These are phyloP conservation scores for Phytophthora gonapodyides DNA, from an alignment of 352 stramenopile genomes.

Conservation along the genomic window DNA sequence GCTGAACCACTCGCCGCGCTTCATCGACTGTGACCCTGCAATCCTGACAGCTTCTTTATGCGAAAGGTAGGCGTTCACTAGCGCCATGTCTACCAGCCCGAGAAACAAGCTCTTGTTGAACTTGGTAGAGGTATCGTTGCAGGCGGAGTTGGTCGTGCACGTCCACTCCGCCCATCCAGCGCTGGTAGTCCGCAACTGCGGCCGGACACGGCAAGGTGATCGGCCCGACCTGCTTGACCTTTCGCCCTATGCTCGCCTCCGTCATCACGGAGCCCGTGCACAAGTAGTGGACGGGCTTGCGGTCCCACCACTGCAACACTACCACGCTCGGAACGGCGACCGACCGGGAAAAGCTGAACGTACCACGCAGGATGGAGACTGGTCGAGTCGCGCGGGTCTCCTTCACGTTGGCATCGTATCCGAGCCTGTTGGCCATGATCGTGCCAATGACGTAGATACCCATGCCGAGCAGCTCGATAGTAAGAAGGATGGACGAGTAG, in stretches of 20 bases:
- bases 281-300: conserved; percentile 38
- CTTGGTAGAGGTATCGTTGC: conserved; percentile 4
- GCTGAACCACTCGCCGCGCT: not conserved
- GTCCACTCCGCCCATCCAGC: conserved; percentile 34
- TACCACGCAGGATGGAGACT: conserved; percentile 1
- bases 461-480: conserved; percentile 8
- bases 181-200: conserved; percentile 30
- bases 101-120: conserved; percentile 23
- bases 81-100: not conserved
- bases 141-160: conserved; percentile 29
- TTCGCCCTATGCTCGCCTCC: conserved; percentile 14
- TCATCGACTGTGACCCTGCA: not conserved
- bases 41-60: not conserved
- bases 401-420: not conserved
- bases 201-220: conserved; percentile 14
- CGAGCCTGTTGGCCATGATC: conserved; percentile 11
- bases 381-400: not conserved
- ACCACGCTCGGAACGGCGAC: conserved; percentile 20
- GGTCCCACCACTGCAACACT: conserved; percentile 28
- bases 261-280: conserved; percentile 19
- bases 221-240: conserved; percentile 18
- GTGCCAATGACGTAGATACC: conserved; percentile 8
- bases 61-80: conserved; percentile 9
- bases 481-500: conserved; percentile 16
- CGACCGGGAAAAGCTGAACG: conserved; percentile 7